Percentiles rank a stretch among this genome's conserved stretches.
Evolutionary conservation across 139 green algal species (phyloP).

Genomic region (Marvania coccoides): DNA sequence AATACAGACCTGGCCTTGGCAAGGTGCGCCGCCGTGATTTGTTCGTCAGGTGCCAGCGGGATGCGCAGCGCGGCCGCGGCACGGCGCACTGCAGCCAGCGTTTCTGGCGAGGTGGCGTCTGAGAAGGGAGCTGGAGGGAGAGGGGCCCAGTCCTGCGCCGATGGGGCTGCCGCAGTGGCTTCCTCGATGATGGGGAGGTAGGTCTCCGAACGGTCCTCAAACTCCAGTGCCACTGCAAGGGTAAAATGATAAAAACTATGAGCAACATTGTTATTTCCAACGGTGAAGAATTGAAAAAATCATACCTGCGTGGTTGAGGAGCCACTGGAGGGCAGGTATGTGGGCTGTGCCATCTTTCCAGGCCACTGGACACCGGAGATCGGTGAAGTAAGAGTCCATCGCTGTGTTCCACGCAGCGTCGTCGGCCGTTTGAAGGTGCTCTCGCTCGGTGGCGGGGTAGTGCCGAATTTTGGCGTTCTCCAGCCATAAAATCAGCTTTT

Average conservation of each 20-base stretch:
- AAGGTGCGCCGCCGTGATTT: background rate
- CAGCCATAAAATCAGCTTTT: slow-evolving; percentile 22
- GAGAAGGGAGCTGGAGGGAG: background rate
- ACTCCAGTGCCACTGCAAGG: slow-evolving; percentile 17
- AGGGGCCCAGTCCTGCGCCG: background rate
- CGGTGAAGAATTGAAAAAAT: too few relatives aligned
- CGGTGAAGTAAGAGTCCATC: slow-evolving; percentile 31
- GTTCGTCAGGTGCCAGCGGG: background rate
- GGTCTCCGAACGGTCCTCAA: slow-evolving; percentile 4
- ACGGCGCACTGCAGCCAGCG: slow-evolving; percentile 17
- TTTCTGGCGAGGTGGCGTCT: background rate
- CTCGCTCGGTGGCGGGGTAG: slow-evolving; percentile 19
- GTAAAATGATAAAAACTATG: background rate
- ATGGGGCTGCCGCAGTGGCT: background rate
- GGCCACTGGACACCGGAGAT: slow-evolving; percentile 40
- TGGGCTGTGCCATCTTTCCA: background rate
- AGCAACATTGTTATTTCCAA: background rate
- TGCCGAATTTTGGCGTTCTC: slow-evolving; percentile 34
- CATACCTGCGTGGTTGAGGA: slow-evolving; percentile 25
- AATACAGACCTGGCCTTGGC: background rate
- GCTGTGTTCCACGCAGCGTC: slow-evolving; percentile 1
- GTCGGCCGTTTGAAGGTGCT: background rate
- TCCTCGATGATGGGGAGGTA: background rate
- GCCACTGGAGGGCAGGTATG: slow-evolving; percentile 24
- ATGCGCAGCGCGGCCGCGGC: background rate